These are phyloP conservation scores for Plasmodium vivax DNA, from an alignment of 169 alveolate species.

Conservation along the genomic window DNA sequence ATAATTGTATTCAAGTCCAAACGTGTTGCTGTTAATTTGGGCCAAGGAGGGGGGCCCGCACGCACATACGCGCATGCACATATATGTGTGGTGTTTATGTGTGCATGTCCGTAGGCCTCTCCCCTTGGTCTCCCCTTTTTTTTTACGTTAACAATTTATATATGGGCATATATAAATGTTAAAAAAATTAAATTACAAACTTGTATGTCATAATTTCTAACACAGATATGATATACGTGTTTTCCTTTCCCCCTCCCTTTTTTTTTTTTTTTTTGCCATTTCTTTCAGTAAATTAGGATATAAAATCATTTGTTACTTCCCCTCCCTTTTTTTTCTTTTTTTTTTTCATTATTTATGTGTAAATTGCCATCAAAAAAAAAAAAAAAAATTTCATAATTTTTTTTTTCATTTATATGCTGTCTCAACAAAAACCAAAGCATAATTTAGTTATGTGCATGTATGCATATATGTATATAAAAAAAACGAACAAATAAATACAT, in stretches of 20 bases:
- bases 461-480: constrained; percentile 9
- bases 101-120: not conserved
- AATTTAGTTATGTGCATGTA: constrained; percentile 13
- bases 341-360: constrained; percentile 14
- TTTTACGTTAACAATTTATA: constrained; percentile 1
- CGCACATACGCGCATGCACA: not conserved
- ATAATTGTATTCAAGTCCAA: not conserved
- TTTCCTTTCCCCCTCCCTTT: not conserved
- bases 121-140: not conserved
- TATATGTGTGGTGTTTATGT: not conserved
- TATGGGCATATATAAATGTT: constrained; percentile 3
- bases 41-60: not conserved
- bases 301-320: constrained; percentile 39
- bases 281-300: constrained; percentile 36
- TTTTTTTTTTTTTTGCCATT: not conserved
- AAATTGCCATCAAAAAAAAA: constrained; percentile 7
- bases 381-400: constrained; percentile 7
- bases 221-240: not conserved
- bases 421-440: not conserved
- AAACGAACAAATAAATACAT: too few species aligned
- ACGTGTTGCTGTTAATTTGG: not conserved
- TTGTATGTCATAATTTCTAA: constrained; percentile 24
- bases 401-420: constrained; percentile 26
- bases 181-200: constrained; percentile 19
- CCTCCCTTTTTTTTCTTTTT: constrained; percentile 15